Evolutionary conservation across 2,329 filamentous ascomycete genomes (phyloP).

Genomic region (Aureobasidium sp.): DNA sequence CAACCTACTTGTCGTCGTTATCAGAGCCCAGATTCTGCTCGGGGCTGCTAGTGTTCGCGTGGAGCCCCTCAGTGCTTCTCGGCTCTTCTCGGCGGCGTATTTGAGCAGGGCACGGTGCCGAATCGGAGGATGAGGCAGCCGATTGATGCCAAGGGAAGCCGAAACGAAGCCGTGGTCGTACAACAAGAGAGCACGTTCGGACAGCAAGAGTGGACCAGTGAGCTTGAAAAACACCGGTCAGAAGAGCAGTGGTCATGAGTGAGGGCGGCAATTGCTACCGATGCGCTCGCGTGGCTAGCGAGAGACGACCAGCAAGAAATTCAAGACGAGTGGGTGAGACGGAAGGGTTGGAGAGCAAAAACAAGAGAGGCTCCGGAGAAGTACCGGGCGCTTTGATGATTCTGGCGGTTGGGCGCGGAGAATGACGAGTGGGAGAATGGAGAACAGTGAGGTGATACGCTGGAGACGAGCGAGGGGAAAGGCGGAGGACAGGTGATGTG

Average conservation of each 20-base stretch:
- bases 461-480: constrained; percentile 7
- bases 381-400: constrained; percentile 10
- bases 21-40: neutral
- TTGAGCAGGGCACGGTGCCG: neutral
- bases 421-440: constrained; percentile 8
- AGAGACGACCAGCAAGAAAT: neutral
- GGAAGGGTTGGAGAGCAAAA: neutral
- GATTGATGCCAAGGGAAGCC: constrained; percentile 8
- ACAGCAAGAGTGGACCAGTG: neutral
- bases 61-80: constrained; percentile 1
- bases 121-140: constrained; percentile 2
- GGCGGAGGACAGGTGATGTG: constrained; percentile 10
- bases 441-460: constrained; percentile 6
- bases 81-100: neutral
- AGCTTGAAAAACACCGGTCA: neutral
- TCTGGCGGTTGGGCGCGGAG: constrained; percentile 5
- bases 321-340: neutral
- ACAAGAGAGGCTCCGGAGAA: constrained; percentile 13
- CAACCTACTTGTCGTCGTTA: neutral
- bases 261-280: neutral
- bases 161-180: neutral
- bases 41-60: neutral
- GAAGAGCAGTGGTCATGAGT: neutral
- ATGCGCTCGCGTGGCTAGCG: neutral
- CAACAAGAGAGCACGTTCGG: neutral